A percentile compares a stretch with the other conserved stretches of the same genome.
Evolutionary conservation across 2,329 filamentous ascomycete genomes (phyloP).

Genomic region (Orbilia blumenaviensis): DNA sequence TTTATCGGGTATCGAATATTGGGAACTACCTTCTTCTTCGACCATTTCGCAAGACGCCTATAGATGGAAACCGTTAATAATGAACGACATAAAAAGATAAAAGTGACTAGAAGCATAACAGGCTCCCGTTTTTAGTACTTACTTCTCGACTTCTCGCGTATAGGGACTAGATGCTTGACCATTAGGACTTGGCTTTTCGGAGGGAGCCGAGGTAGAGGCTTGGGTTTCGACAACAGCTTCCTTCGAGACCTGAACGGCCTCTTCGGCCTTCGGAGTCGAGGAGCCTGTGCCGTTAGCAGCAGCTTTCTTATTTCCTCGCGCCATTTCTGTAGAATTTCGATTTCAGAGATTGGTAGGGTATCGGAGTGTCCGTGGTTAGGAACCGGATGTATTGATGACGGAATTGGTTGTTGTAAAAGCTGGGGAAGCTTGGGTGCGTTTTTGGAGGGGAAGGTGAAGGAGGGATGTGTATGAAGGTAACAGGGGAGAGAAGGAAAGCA

Average conservation of each 20-base stretch:
- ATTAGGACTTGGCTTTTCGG: constrained; percentile 34
- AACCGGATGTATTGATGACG: background rate
- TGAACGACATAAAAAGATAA: background rate
- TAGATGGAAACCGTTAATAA: background rate
- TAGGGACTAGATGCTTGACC: constrained; percentile 25
- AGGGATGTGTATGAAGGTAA: background rate
- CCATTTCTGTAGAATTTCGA: constrained; percentile 23
- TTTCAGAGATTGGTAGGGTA: background rate
- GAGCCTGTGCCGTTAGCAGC: constrained; percentile 34
- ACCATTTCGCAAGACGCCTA: constrained; percentile 50
- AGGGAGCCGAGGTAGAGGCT: constrained; percentile 21
- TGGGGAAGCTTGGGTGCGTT: background rate
- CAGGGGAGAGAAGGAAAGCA: background rate
- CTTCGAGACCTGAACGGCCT: constrained; percentile 25
- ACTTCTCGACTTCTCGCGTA: constrained; percentile 51
- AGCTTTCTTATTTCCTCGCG: constrained; percentile 43
- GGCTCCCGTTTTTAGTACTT: background rate
- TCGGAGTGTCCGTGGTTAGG: background rate
- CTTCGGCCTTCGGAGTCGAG: constrained; percentile 49
- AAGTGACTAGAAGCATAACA: background rate
- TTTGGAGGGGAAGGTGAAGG: background rate
- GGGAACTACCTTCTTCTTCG: constrained; percentile 52
- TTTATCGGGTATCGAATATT: background rate
- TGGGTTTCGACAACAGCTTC: constrained; percentile 38
- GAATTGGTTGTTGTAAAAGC: constrained; percentile 2